Evolutionary conservation across 2,329 filamentous ascomycete species (phyloP).

Genomic region (Myrmaecium sp.): DNA sequence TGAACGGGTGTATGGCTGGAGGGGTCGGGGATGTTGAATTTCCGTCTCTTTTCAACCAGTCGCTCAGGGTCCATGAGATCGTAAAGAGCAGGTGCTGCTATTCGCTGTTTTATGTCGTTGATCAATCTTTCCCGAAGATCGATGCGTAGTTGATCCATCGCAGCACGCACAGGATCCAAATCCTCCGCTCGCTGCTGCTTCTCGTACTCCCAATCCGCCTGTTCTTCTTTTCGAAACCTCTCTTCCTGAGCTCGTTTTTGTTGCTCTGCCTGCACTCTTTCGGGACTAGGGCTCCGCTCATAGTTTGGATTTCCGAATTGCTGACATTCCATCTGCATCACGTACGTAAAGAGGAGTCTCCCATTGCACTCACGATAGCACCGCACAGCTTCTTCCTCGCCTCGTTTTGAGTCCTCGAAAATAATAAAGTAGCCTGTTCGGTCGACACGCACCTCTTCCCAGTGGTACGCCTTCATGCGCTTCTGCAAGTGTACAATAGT

Average conservation of each 20-base stretch:
- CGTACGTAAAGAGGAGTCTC: slow-evolving; percentile 77
- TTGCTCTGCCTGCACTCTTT: slow-evolving; percentile 29
- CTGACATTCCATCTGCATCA: slow-evolving; percentile 78
- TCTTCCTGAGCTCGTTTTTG: slow-evolving; percentile 47
- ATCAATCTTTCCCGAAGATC: slow-evolving; percentile 80
- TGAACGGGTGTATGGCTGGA: too few species aligned
- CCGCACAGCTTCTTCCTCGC: slow-evolving; percentile 63
- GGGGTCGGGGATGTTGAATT: slow-evolving; percentile 58
- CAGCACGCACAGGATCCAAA: slow-evolving; percentile 78
- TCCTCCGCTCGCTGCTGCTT: slow-evolving; percentile 75
- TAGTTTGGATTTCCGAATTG: slow-evolving; percentile 49
- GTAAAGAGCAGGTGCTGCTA: slow-evolving; percentile 66
- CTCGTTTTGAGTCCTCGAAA: slow-evolving; percentile 64
- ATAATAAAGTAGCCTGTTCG: slow-evolving; percentile 77
- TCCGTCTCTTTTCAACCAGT: slow-evolving; percentile 62
- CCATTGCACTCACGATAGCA: slow-evolving; percentile 68
- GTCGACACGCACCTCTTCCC: slow-evolving; percentile 70
- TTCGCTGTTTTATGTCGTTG: slow-evolving; percentile 71
- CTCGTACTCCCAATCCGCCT: slow-evolving; percentile 73
- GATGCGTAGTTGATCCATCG: slow-evolving; percentile 57
- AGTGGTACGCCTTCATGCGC: slow-evolving; percentile 64
- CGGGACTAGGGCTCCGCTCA: slow-evolving; percentile 35
- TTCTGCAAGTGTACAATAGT: slow-evolving; percentile 86
- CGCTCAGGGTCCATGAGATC: slow-evolving; percentile 69
- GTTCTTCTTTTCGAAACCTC: slow-evolving; percentile 53